Evolutionary conservation across 352 stramenopile genomes (phyloP).

Genomic region (Aphanomyces astaci): DNA sequence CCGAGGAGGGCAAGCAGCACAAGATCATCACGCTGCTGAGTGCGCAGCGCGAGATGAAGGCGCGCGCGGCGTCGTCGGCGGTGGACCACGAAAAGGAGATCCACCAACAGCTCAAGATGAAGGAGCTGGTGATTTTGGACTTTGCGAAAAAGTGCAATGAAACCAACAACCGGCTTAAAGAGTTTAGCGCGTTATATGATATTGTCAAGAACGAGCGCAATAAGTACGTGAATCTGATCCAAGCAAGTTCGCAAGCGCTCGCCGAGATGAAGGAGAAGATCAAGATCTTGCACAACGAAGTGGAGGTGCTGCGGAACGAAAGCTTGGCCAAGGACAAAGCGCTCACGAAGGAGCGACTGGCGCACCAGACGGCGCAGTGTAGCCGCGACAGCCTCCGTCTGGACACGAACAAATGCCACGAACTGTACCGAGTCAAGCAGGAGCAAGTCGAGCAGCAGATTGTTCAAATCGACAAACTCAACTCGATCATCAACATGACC

Average conservation of each 20-base stretch:
- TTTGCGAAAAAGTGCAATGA: conserved; percentile 93
- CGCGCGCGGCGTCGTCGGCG: conserved; percentile 67
- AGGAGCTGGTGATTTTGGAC: conserved; percentile 90
- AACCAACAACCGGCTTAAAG: conserved; percentile 86
- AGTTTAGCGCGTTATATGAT: conserved; percentile 92
- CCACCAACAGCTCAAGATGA: conserved; percentile 88
- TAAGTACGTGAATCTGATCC: conserved; percentile 94
- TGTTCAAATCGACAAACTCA: conserved; percentile 92
- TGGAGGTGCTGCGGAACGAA: conserved; percentile 91
- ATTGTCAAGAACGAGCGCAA: conserved; percentile 94
- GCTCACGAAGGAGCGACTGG: conserved; percentile 83
- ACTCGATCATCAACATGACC: conserved; percentile 86
- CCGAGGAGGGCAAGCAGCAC: conserved; percentile 81
- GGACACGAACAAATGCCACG: conserved; percentile 87
- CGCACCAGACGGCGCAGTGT: conserved; percentile 78
- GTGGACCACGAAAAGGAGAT: conserved; percentile 75
- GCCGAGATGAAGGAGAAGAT: conserved; percentile 96
- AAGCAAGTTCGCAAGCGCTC: conserved; percentile 83
- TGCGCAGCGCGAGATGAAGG: conserved; percentile 87
- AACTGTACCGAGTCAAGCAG: conserved; percentile 85
- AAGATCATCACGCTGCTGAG: conserved; percentile 85
- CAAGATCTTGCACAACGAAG: conserved; percentile 92
- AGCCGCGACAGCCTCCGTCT: conserved; percentile 83
- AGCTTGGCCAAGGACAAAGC: conserved; percentile 89
- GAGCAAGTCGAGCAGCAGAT: conserved; percentile 92